A percentile compares a stretch with the other conserved stretches of the same genome.
phyloP scores from a whole-genome alignment of 2,329 filamentous ascomycete genomes.

The Colletotrichum destructivum region DNA sequence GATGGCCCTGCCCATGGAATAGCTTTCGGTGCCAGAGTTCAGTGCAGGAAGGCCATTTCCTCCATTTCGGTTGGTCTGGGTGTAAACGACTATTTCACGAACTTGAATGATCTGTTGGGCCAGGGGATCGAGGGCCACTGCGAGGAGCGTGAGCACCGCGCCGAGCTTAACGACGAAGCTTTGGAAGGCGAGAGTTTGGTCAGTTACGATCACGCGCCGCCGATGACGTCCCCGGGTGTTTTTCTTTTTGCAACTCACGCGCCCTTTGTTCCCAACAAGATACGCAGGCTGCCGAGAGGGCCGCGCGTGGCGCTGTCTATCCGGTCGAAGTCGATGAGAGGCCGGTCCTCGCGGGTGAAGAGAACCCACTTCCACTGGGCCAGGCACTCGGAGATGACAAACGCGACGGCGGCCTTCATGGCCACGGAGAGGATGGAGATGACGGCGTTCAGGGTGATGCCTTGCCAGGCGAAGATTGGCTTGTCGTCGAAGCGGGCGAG shows the following conservation, averaged over 20 bases:
- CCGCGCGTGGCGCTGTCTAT: slow-evolving; percentile 12
- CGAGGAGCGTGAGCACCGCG: slow-evolving; percentile 18
- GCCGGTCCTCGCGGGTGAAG: neutral
- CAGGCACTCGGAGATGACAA: slow-evolving; percentile 18
- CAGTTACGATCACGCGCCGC: neutral
- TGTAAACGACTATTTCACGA: slow-evolving; percentile 2
- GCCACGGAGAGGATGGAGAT: slow-evolving; percentile 8
- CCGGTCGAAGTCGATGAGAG: slow-evolving; percentile 29
- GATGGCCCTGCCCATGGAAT: slow-evolving; percentile 2
- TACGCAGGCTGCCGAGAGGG: neutral
- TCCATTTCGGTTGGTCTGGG: neutral
- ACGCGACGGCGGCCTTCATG: slow-evolving; percentile 1
- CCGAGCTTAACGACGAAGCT: slow-evolving; percentile 5
- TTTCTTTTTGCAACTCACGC: neutral
- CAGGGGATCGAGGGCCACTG: slow-evolving; percentile 23
- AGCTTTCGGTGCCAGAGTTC: neutral
- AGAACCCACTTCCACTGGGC: slow-evolving; percentile 37
- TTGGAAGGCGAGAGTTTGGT: neutral
- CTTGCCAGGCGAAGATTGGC: slow-evolving; percentile 2
- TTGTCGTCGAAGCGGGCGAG: slow-evolving; percentile 5
- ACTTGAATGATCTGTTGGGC: slow-evolving; percentile 26
- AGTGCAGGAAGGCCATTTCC: neutral
- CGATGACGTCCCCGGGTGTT: neutral
- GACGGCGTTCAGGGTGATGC: slow-evolving; percentile 11
- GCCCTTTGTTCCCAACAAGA: neutral